A percentile compares a stretch with the other conserved stretches of the same genome.
Evolutionary conservation across 768 basidiomycete genomes (phyloP).

Genomic region (Pulveroboletus sp.): DNA sequence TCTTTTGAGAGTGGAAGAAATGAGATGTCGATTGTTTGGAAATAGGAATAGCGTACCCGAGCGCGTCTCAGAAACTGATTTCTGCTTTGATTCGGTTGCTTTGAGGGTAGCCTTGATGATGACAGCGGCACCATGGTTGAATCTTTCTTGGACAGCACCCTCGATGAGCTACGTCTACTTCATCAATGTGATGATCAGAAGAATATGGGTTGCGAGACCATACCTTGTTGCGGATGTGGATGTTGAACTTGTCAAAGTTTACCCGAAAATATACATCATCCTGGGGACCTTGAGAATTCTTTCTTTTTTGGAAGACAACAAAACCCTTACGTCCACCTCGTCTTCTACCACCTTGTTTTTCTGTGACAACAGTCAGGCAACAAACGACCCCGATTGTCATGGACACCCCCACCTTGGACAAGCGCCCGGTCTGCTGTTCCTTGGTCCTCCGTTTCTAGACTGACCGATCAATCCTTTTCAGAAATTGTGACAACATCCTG

Average conservation of each 20-base stretch:
- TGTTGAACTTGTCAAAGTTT: constrained; percentile 84
- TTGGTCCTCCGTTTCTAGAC: constrained; percentile 61
- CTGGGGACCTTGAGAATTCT: constrained; percentile 35
- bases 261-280: constrained; percentile 76
- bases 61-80: constrained; percentile 53
- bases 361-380: constrained; percentile 33
- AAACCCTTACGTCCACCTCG: constrained; percentile 59
- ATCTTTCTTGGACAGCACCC: constrained; percentile 71
- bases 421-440: constrained; percentile 40
- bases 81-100: constrained; percentile 62
- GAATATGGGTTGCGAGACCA: constrained; percentile 17
- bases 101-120: constrained; percentile 72
- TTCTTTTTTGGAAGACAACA: neutral
- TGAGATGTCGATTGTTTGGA: neutral
- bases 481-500: neutral
- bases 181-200: constrained; percentile 10
- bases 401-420: constrained; percentile 47
- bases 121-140: constrained; percentile 67
- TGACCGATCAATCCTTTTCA: constrained; percentile 19
- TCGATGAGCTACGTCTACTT: constrained; percentile 60
- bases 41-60: constrained; percentile 45
- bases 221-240: constrained; percentile 85
- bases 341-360: constrained; percentile 43
- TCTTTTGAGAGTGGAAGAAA: constrained; percentile 39
- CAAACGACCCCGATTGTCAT: constrained; percentile 3